These are phyloP conservation scores for peach (Prunus persica) DNA, from an alignment of 306 rosid species.

Conservation along the genomic window Prunus_persica_NCBIv2 NC_034016.1:16341001-16341500, in stretches of 20 bases:
- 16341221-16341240: no score
- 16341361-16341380: no score
- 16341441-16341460: not conserved
- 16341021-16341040: not conserved
- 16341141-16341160: not conserved
- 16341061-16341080: slow-evolving; percentile 8
- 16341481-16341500: no score
- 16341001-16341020: slow-evolving; percentile 8
- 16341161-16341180: not conserved
- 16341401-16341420: no score
- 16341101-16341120: not conserved
- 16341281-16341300: no score
- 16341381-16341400: no score
- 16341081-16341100: not conserved
- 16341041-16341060: not conserved
- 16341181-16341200: not conserved
- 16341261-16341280: not conserved
- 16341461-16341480: not conserved
- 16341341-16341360: no score
- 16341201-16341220: no score
- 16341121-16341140: not conserved
- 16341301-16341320: no score
- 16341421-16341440: not conserved
- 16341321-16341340: no score
- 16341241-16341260: not conserved